Percentiles rank a stretch among this genome's conserved stretches.
Evolutionary conservation across 73 alveolate species (phyloP).

Genomic region (Symbiodinium pilosum): DNA sequence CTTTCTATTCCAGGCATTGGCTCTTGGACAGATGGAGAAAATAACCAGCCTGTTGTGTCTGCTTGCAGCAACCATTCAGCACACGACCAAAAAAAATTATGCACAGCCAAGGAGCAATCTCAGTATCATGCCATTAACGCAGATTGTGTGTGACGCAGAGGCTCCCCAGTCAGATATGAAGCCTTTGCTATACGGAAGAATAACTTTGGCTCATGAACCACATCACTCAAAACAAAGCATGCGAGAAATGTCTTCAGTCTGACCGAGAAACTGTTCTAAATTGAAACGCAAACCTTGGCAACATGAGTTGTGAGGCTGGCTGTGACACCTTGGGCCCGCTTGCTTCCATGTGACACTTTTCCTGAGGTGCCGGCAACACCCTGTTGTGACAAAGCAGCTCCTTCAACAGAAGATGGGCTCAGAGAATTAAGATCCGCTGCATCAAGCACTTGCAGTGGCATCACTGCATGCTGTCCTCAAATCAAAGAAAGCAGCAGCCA

Average conservation of each 20-base stretch:
- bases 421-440: neutral
- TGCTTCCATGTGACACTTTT: too few relatives aligned
- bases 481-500: neutral
- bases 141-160: neutral
- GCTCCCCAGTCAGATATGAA: neutral
- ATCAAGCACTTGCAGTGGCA: neutral
- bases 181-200: neutral
- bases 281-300: too few relatives aligned
- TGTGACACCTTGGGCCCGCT: too few relatives aligned
- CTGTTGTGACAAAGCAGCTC: neutral
- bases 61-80: too few relatives aligned
- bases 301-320: too few relatives aligned
- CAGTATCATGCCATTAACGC: neutral
- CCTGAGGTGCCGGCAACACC: neutral
- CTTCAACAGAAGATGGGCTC: neutral
- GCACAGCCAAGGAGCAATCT: conserved; percentile 3
- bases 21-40: too few relatives aligned
- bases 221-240: too few relatives aligned
- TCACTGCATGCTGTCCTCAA: neutral
- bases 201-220: too few relatives aligned
- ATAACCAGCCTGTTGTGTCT: too few relatives aligned
- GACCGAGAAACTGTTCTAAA: too few relatives aligned
- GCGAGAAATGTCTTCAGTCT: too few relatives aligned
- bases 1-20: neutral
- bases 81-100: too few relatives aligned